These are phyloP conservation scores for Penstemon eatonii DNA, from an alignment of 257 asterid genomes.

Conservation along the genomic window DNA sequence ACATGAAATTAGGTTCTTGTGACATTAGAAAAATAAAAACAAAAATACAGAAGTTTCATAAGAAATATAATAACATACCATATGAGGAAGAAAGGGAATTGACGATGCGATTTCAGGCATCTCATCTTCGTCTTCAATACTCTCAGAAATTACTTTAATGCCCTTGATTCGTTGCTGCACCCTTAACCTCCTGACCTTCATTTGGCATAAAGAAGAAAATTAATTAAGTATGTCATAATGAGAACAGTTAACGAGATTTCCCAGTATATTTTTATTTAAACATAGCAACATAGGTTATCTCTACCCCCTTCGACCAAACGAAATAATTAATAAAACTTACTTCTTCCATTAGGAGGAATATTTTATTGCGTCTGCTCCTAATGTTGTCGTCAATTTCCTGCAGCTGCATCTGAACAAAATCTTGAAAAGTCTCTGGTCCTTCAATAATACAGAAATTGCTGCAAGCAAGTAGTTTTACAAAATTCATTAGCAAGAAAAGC, in stretches of 20 bases:
- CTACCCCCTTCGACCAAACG: not conserved
- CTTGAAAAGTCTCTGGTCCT: constrained; percentile 94
- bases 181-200: constrained; percentile 83
- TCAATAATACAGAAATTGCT: constrained; percentile 95
- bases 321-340: constrained; percentile 40
- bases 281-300: not conserved
- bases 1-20: constrained; percentile 18
- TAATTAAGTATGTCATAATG: not conserved
- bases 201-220: not conserved
- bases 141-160: constrained; percentile 33
- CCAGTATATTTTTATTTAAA: not conserved
- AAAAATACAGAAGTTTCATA: not conserved
- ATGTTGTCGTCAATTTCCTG: constrained; percentile 90
- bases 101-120: constrained; percentile 90
- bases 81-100: constrained; percentile 84
- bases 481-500: not conserved
- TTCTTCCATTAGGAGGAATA: constrained; percentile 94
- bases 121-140: constrained; percentile 58
- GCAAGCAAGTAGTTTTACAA: constrained; percentile 18
- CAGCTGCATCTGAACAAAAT: constrained; percentile 87
- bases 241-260: not conserved
- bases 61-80: constrained; percentile 47
- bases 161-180: constrained; percentile 71
- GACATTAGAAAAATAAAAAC: not conserved
- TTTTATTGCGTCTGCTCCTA: constrained; percentile 78